Evolutionary conservation across 2,329 filamentous ascomycete genomes (phyloP).

Genomic region (Fusarium transvaalense): DNA sequence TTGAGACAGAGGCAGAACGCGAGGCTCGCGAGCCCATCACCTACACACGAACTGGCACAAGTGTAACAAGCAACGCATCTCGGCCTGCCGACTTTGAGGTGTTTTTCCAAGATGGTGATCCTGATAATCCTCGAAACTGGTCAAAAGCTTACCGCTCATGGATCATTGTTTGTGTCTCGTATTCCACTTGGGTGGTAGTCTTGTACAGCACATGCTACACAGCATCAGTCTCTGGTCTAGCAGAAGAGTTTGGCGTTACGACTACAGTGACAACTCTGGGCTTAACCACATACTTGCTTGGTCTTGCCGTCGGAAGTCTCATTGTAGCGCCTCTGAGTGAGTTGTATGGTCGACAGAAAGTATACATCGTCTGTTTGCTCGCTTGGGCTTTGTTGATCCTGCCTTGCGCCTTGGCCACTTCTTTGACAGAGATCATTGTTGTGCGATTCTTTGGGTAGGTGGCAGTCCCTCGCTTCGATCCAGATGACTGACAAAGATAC

Average conservation of each 20-base stretch:
- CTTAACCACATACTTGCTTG: constrained; percentile 82
- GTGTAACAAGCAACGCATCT: constrained; percentile 58
- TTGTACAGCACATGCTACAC: constrained; percentile 86
- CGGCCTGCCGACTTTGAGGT: constrained; percentile 75
- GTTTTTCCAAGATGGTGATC: constrained; percentile 74
- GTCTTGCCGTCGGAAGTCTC: constrained; percentile 78
- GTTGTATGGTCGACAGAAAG: constrained; percentile 74
- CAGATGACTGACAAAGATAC: constrained; percentile 2
- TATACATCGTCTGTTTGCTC: constrained; percentile 75
- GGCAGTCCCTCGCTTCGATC: background rate
- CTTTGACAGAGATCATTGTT: constrained; percentile 75
- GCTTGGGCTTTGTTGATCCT: constrained; percentile 77
- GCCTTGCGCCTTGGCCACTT: constrained; percentile 77
- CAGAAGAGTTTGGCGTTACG: constrained; percentile 71
- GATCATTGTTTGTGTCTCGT: constrained; percentile 60
- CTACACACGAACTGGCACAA: constrained; percentile 58
- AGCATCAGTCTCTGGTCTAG: constrained; percentile 76
- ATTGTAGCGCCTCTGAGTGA: constrained; percentile 81
- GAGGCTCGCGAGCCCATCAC: constrained; percentile 60
- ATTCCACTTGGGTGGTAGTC: constrained; percentile 66
- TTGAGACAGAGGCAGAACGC: constrained; percentile 57
- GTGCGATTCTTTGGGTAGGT: constrained; percentile 78
- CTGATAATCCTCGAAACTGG: constrained; percentile 78
- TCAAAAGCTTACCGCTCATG: constrained; percentile 61
- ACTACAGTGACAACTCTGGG: constrained; percentile 77